Base-by-base conservation (phyloP, 208 protist species). In the Trypanosoma congolense region DNA sequence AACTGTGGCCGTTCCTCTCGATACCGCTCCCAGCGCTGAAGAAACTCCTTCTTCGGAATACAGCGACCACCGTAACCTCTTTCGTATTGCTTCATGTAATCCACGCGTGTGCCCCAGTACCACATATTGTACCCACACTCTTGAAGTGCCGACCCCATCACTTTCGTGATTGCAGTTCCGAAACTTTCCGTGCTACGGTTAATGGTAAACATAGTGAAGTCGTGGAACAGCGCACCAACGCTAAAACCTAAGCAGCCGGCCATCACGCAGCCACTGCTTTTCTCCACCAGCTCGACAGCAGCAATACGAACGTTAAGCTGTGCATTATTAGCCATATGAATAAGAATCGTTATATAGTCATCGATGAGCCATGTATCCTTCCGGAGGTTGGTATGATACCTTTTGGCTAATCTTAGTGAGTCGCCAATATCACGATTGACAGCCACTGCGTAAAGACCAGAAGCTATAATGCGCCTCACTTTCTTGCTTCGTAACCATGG, bases 121-220 rank as follows among this genome's bases (percentile, higher is more conserved):
- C 84, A 92, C 48, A 92, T 21, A 26, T 79, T 54, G 55, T 89
- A 92, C 0, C 84, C 76, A 57, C 80, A 92, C 28, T 33, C 25
- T 50, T 92, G 70, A 49, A 92, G 65, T 26, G 84, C 78, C 47
- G 83, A 77, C 1, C 72, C 80, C 1, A 92, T 8, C n/a, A 87
- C 43, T 61, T 87, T 88, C 10, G 80, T 84, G 26, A 82, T 35
- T 18, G 77, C 61, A 1, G 69, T 78, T 26, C 80, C 84, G n/a
- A 77, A 74, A 16, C 73, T 46, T 10, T 70, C 64, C 5, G 43
- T 22, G 24, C 28, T 31, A 18, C 51, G 70, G 5, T 44, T 28
- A 29, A 66, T 14, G 5, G 84, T 89, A 67, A 74, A 92, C 80
- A 92, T 92, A 26, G 80, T 87, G 61, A 75, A 84, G 69, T 89